Evolutionary conservation across 2,329 filamentous ascomycete genomes (phyloP).

Genomic region (Botrytis byssoidea): DNA sequence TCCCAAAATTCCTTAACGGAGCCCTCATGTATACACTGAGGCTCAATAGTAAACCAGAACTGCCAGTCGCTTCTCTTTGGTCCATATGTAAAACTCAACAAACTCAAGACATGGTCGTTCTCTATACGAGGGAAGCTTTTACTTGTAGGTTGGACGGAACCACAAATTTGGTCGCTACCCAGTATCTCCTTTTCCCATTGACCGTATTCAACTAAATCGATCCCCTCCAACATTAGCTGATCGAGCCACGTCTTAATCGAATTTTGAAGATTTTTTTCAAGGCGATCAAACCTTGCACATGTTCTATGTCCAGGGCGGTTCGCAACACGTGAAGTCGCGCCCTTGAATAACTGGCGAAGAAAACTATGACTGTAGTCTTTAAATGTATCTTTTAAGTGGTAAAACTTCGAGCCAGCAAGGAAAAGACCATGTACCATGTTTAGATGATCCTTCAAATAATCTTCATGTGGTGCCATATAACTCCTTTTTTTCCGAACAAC

Average conservation of each 20-base stretch:
- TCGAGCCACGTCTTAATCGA: neutral
- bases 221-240: neutral
- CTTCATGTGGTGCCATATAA: accelerated
- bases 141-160: no score
- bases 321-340: accelerated
- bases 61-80: neutral
- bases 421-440: neutral
- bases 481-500: accelerated
- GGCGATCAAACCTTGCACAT: accelerated
- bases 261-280: accelerated
- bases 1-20: neutral
- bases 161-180: no score
- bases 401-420: neutral
- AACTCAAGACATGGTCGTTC: neutral
- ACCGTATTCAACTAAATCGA: neutral
- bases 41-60: neutral
- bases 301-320: accelerated
- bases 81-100: neutral
- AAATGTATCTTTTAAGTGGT: neutral
- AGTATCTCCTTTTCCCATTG: neutral
- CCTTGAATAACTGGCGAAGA: accelerated
- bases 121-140: no score
- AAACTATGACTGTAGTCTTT: neutral
- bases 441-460: neutral
- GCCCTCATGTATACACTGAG: accelerated